phyloP scores from a whole-genome alignment of 148 eudicot genomes.

The Rhododendron ovatum region DNA sequence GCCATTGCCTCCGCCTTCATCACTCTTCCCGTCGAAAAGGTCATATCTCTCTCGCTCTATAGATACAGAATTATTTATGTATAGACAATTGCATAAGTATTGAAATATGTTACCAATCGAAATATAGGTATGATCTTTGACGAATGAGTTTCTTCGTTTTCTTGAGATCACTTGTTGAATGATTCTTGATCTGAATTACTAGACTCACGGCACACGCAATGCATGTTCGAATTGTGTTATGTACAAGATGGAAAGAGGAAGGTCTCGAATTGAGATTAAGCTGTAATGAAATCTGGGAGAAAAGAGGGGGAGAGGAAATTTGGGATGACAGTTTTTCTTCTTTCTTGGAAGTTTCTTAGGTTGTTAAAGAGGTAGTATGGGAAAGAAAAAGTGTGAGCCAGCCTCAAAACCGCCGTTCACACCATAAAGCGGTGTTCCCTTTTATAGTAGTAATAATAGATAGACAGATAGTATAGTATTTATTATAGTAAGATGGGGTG shows the following conservation, averaged over 20 bases:
- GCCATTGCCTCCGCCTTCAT: slow-evolving; percentile 64
- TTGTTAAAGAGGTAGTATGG: neutral
- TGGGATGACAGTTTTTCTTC: neutral
- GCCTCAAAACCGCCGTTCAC: neutral
- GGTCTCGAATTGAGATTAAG: neutral
- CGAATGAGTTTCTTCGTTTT: neutral
- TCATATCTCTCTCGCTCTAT: slow-evolving; percentile 12
- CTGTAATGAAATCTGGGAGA: neutral
- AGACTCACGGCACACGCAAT: neutral
- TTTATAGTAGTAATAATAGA: too few species aligned
- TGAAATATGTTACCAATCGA: neutral
- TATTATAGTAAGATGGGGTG: neutral
- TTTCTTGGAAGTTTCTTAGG: neutral
- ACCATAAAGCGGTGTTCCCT: neutral
- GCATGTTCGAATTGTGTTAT: neutral
- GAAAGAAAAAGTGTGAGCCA: neutral
- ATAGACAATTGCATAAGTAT: neutral
- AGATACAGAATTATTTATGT: neutral
- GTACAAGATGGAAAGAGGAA: neutral
- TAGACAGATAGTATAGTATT: too few species aligned
- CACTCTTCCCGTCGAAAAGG: slow-evolving; percentile 88
- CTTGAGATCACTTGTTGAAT: neutral
- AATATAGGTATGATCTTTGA: neutral
- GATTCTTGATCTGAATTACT: neutral
- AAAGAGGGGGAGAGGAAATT: neutral